A percentile compares a stretch with the other conserved stretches of the same genome.
These are phyloP conservation scores for Acanthamoeba pearcei DNA, from an alignment of 208 protist genomes.

Conservation along the genomic window DNA sequence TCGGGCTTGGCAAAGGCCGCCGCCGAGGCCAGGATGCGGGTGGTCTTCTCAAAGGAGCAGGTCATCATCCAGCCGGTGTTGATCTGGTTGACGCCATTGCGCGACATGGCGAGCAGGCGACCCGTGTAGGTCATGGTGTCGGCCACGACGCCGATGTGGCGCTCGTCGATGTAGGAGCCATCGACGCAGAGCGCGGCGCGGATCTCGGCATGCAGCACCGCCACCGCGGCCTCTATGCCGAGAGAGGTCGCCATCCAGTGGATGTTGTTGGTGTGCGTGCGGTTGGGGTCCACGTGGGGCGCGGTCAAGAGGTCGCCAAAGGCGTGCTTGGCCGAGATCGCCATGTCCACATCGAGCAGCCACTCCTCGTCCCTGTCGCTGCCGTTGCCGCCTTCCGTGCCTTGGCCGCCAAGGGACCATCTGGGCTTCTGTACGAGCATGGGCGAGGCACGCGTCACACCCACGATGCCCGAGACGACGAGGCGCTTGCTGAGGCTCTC, in stretches of 20 bases:
- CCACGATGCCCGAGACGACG: no score
- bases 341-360: constrained; percentile 88
- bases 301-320: constrained; percentile 97
- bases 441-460: no score
- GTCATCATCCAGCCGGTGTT: constrained; percentile 98
- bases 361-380: no score
- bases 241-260: constrained; percentile 95
- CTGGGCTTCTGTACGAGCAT: no score
- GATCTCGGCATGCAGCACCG: constrained; percentile 90
- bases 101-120: constrained; percentile 93
- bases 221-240: constrained; percentile 97
- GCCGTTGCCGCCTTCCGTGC: no score
- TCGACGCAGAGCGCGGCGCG: constrained; percentile 94
- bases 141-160: constrained; percentile 97
- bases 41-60: constrained; percentile 99
- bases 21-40: constrained; percentile 98
- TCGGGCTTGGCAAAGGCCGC: constrained; percentile 98
- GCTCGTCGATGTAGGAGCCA: constrained; percentile 99
- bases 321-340: constrained; percentile 92
- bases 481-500: no score
- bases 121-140: constrained; percentile 99
- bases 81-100: constrained; percentile 93
- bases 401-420: no score
- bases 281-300: constrained; percentile 93
- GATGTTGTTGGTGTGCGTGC: constrained; percentile 98